Evolutionary conservation across 805 yeast genomes (phyloP).

Genomic region (Priceomyces fermenticarens): DNA sequence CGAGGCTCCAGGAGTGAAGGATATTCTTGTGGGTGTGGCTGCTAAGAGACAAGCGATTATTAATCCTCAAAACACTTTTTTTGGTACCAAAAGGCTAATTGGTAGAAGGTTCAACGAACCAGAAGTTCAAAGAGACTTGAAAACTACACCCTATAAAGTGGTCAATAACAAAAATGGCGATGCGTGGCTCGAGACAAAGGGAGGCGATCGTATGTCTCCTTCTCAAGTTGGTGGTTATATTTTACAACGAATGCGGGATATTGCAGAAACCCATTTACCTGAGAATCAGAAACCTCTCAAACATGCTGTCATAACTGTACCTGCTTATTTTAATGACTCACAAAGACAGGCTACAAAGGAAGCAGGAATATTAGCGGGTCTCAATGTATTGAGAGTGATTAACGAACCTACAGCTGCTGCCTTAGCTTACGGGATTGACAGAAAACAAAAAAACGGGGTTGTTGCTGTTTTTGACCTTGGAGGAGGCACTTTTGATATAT

Average conservation of each 20-base stretch:
- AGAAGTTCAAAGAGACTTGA: conserved; percentile 67
- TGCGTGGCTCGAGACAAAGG: conserved; percentile 59
- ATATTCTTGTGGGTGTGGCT: conserved; percentile 58
- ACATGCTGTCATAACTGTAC: conserved; percentile 81
- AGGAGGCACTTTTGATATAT: conserved; percentile 84
- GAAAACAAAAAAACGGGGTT: conserved; percentile 47
- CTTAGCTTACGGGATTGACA: conserved; percentile 72
- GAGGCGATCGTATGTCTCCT: conserved; percentile 54
- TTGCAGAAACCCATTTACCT: conserved; percentile 56
- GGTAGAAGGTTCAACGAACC: conserved; percentile 68
- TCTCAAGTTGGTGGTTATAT: conserved; percentile 69
- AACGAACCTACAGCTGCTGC: conserved; percentile 90
- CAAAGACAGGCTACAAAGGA: conserved; percentile 83
- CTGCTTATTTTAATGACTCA: conserved; percentile 76
- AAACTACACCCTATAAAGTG: conserved; percentile 61
- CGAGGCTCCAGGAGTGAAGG: conserved; percentile 27
- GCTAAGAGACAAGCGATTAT: conserved; percentile 78
- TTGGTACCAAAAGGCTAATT: conserved; percentile 77
- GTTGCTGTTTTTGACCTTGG: conserved; percentile 72
- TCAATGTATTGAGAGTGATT: conserved; percentile 70
- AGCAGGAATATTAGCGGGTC: conserved; percentile 74
- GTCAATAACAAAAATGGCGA: conserved; percentile 60
- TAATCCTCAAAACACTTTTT: conserved; percentile 75
- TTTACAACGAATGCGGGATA: conserved; percentile 60
- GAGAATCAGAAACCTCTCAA: conserved; percentile 34